phyloP scores from a whole-genome alignment of 2,329 filamentous ascomycete species.

The Fusarium oligoseptatum region DNA sequence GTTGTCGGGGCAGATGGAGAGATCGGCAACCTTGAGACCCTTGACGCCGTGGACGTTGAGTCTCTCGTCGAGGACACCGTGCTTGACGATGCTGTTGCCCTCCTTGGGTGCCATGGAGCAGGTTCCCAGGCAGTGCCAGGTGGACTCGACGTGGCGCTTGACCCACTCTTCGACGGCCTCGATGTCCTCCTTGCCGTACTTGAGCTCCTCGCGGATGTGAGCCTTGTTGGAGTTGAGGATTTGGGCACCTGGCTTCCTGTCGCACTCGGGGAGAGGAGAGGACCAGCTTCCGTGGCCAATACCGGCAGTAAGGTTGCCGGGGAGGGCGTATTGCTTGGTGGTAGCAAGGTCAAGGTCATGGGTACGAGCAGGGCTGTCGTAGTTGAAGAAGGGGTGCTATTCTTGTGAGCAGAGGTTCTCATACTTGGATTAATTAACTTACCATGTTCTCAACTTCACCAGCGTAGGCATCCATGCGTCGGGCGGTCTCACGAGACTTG shows the following conservation, averaged over 20 bases:
- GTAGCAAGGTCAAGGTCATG: slow-evolving; percentile 81
- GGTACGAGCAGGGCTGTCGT: slow-evolving; percentile 76
- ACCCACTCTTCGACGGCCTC: slow-evolving; percentile 77
- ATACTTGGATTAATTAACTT: slow-evolving; percentile 31
- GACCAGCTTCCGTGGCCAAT: slow-evolving; percentile 83
- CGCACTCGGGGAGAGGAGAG: slow-evolving; percentile 66
- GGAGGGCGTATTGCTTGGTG: slow-evolving; percentile 81
- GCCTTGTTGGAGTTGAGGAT: slow-evolving; percentile 75
- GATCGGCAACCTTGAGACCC: slow-evolving; percentile 81
- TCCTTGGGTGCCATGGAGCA: slow-evolving; percentile 83
- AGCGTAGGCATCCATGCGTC: slow-evolving; percentile 82
- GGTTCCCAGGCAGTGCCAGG: slow-evolving; percentile 65
- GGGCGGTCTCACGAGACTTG: slow-evolving; percentile 83
- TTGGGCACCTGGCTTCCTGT: slow-evolving; percentile 60
- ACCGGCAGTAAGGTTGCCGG: slow-evolving; percentile 77
- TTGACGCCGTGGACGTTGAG: slow-evolving; percentile 84
- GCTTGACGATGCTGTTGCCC: slow-evolving; percentile 84
- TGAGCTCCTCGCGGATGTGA: slow-evolving; percentile 70
- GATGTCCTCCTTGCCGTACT: slow-evolving; percentile 75
- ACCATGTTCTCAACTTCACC: slow-evolving; percentile 75
- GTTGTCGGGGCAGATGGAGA: slow-evolving; percentile 83
- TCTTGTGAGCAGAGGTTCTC: background rate
- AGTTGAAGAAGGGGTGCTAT: slow-evolving; percentile 78
- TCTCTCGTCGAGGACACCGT: slow-evolving; percentile 82
- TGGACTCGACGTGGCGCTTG: slow-evolving; percentile 80